Conservation (phyloP, 2,329 filamentous ascomycete species). For the Diplocarpon rosae region DNA sequence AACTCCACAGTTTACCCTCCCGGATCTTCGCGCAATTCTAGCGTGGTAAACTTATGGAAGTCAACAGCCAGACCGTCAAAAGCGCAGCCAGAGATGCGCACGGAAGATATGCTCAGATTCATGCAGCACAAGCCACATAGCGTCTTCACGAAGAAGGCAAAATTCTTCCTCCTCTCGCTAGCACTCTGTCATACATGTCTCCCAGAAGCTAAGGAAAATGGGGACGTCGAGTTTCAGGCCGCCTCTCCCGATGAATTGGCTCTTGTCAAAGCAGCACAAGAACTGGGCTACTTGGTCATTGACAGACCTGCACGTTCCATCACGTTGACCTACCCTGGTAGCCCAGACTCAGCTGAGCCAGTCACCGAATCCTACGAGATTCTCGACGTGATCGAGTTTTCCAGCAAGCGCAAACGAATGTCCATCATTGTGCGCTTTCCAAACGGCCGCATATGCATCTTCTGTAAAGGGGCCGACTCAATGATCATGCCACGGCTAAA, state of each 20-base stretch:
- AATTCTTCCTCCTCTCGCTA: slow-evolving; percentile 73
- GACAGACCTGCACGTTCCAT: slow-evolving; percentile 64
- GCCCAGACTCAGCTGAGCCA: slow-evolving; percentile 14
- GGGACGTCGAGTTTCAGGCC: slow-evolving; percentile 70
- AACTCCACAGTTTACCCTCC: slow-evolving; percentile 3
- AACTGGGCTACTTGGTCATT: slow-evolving; percentile 69
- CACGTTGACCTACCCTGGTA: slow-evolving; percentile 32
- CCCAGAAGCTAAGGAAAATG: slow-evolving; percentile 61
- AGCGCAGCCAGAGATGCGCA: slow-evolving; percentile 48
- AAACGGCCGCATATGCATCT: slow-evolving; percentile 67
- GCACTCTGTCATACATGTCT: slow-evolving; percentile 87
- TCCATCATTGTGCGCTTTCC: slow-evolving; percentile 77
- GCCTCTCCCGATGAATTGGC: slow-evolving; percentile 86
- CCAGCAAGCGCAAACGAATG: slow-evolving; percentile 82
- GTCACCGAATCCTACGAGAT: slow-evolving; percentile 58
- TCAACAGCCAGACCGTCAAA: slow-evolving; percentile 26
- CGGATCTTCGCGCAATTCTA: slow-evolving; percentile 14
- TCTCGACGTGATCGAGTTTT: slow-evolving; percentile 83
- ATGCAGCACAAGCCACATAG: slow-evolving; percentile 66
- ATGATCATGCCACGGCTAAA: slow-evolving; percentile 68
- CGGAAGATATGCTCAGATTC: slow-evolving; percentile 66
- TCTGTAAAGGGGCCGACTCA: slow-evolving; percentile 88
- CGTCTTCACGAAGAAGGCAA: slow-evolving; percentile 65
- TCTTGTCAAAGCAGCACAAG: slow-evolving; percentile 71
- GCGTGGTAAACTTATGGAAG: slow-evolving; percentile 20